Evolutionary conservation across 192 early-diverging fungal genomes (phyloP).

Genomic region (Oehlia diaphana): DNA sequence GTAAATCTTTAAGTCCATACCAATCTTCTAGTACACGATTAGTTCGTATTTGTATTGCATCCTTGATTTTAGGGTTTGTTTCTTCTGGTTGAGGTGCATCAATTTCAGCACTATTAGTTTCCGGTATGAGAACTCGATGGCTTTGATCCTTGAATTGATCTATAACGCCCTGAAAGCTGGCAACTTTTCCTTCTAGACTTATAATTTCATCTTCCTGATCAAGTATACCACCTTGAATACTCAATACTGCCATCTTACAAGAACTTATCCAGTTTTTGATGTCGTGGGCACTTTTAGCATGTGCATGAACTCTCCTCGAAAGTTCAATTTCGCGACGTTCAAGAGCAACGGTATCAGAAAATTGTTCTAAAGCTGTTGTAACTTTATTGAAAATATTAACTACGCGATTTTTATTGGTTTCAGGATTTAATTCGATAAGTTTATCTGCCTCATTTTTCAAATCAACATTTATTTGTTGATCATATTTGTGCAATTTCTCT

Average conservation of each 20-base stretch:
- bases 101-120: constrained; percentile 11
- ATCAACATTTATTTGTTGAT: constrained; percentile 13
- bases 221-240: constrained; percentile 12
- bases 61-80: constrained; percentile 25
- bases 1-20: constrained; percentile 33
- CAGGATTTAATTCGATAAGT: constrained; percentile 17
- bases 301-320: constrained; percentile 37
- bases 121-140: constrained; percentile 1
- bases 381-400: constrained; percentile 22
- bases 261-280: constrained; percentile 42
- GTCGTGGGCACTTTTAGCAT: constrained; percentile 42
- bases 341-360: constrained; percentile 3
- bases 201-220: constrained; percentile 24
- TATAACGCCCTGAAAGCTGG: constrained; percentile 3
- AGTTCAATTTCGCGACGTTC: constrained; percentile 31
- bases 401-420: constrained; percentile 19
- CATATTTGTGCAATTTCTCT: constrained; percentile 6
- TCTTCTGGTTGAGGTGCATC: constrained; percentile 18
- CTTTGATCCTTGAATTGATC: constrained; percentile 17
- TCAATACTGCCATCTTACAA: constrained; percentile 28
- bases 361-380: constrained; percentile 15
- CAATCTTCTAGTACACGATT: constrained; percentile 36
- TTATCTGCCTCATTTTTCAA: constrained; percentile 27
- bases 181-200: constrained; percentile 15
- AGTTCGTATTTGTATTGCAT: constrained; percentile 30